Evolutionary conservation across 208 protist genomes (phyloP), one percentile per base, ranked within the genome.

Genomic region (Crithidia bombi): DNA sequence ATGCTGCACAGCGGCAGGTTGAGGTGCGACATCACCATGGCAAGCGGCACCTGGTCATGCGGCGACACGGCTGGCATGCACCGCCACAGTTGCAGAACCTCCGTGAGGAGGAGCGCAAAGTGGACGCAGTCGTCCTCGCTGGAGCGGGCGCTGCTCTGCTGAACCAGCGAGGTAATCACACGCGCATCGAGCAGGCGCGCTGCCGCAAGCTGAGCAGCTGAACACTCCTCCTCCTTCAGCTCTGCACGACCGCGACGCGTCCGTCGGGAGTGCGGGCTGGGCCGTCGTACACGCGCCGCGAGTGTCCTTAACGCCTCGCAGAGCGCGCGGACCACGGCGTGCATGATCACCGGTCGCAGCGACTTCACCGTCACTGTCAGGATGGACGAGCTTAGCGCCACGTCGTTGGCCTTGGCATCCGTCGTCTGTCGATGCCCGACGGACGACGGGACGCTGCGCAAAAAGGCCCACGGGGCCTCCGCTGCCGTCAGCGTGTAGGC

Each of bases 1-100:
- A 90, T 71, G 39, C 61, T 63, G 73, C 85, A 78, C 26, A 94
- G 63, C 6, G 86, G 69, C 14, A 64, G 65, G 68, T 93, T 94
- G 41, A 92, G 46, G 68, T 93, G 83, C 9, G 84, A 85, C 38
- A 96, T 81, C 26, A 86, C 52, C 54, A 93, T 78, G 57, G 87
- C 79, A 35, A 95, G 74, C 25, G 92, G 86, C 19, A 78, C 69
- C 41, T 87, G 92, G 50, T 92, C 89, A 41, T 81, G 68, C 14
- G 59, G 79, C 26, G 87, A 62, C 51, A 90, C 70, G 14, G 72
- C 49, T 11, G 89, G 87, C 59, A 87, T 77, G 17, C 39, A 14
- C 21, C 73, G 58, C 89, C 92, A 96, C 21, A 92, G 67, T 28
- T 92, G 75, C 52, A 96, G 61, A 41, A 95, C 4, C 1, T 68